These are phyloP conservation scores for Gremmenia infestans DNA, from an alignment of 2,329 filamentous ascomycete species.

Conservation along the genomic window DNA sequence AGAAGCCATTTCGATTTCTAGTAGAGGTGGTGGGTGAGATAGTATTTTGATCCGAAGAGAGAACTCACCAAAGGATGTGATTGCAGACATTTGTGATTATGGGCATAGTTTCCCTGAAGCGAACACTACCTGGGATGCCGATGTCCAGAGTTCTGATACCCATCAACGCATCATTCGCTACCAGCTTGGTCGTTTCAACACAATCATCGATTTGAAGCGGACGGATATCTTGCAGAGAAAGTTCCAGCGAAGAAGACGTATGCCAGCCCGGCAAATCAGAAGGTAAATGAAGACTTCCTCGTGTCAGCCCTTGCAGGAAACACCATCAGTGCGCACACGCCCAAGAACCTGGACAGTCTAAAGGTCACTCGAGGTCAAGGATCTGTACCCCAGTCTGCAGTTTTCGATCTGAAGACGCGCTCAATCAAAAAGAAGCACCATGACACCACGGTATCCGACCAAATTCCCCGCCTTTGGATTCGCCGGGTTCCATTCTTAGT, in stretches of 20 bases:
- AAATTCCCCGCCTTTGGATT: conserved; percentile 44
- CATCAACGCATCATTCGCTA: too few relatives aligned
- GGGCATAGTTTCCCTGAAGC: too few relatives aligned
- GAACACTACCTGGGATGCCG: too few relatives aligned
- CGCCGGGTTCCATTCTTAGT: conserved; percentile 46
- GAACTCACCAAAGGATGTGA: too few relatives aligned
- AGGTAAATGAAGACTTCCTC: conserved; percentile 3
- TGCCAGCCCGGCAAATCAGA: conserved; percentile 1
- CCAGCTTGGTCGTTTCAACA: too few relatives aligned
- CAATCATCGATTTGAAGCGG: too few relatives aligned
- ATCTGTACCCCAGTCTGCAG: background rate
- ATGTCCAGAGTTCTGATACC: too few relatives aligned
- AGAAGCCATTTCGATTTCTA: too few relatives aligned
- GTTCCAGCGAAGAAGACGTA: background rate
- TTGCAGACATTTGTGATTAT: too few relatives aligned
- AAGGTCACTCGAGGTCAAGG: background rate
- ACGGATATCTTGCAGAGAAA: background rate
- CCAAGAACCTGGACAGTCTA: background rate
- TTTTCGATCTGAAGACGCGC: conserved; percentile 2
- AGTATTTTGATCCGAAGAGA: too few relatives aligned
- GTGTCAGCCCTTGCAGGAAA: conserved; percentile 2
- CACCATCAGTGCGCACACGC: background rate
- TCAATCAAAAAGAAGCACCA: background rate
- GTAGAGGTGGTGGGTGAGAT: too few relatives aligned
- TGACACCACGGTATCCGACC: conserved; percentile 8